Percentiles rank a stretch among this genome's conserved stretches.
Conservation (phyloP, 2,329 filamentous ascomycete genomes). For the Chrysosporium queenslandicum region DNA sequence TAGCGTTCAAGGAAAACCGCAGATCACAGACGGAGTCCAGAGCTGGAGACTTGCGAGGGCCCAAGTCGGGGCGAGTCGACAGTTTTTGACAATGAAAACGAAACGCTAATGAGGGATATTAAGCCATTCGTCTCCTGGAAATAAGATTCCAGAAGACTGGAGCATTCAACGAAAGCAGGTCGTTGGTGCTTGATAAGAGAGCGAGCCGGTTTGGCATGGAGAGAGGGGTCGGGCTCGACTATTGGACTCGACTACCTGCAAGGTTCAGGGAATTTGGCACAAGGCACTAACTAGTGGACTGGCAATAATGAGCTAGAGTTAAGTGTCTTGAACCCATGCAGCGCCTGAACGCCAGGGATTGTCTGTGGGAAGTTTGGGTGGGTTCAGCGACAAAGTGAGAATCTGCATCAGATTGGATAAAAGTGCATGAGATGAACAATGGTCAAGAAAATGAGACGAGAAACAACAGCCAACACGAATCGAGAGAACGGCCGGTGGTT, state of each 20-base stretch:
- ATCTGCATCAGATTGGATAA: slow-evolving; percentile 3
- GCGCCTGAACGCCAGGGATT: neutral
- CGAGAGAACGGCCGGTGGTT: neutral
- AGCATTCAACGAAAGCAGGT: neutral
- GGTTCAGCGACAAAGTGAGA: slow-evolving; percentile 3
- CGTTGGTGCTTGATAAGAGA: neutral
- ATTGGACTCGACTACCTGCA: slow-evolving; percentile 2
- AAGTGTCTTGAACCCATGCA: neutral
- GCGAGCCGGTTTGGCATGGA: neutral
- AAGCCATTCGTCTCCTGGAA: neutral
- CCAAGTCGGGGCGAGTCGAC: neutral
- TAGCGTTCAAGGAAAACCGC: neutral
- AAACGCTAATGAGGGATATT: neutral
- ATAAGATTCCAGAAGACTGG: slow-evolving; percentile 2
- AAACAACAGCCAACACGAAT: neutral
- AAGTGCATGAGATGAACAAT: neutral
- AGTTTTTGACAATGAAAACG: neutral
- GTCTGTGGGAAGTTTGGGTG: neutral
- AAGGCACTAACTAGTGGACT: slow-evolving; percentile 9
- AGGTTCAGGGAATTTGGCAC: slow-evolving; percentile 8
- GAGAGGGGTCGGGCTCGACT: slow-evolving; percentile 5
- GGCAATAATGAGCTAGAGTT: neutral
- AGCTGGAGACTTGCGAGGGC: neutral
- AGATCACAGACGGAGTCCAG: neutral
- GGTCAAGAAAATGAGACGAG: neutral